Evolutionary conservation across 805 yeast species (phyloP), one percentile per base, ranked within the genome.

Genomic region (Barnettozyma wickerhamii): DNA sequence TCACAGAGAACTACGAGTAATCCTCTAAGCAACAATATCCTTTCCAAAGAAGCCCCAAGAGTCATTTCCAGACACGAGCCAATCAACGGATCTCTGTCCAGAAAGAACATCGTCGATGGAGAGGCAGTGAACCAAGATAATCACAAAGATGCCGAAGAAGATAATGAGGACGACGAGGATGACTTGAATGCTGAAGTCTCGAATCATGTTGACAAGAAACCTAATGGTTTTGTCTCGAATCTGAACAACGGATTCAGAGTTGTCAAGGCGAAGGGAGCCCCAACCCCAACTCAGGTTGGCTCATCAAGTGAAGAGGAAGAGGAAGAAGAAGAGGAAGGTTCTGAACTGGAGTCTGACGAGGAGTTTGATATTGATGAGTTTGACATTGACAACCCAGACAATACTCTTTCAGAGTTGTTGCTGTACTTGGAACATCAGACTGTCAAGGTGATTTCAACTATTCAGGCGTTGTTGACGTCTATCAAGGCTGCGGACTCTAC

Each of bases 341-440:
- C 26, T 13, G 32, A 35, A n/a, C 38, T 35, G 5, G 19, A 19
- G 10, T 30, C 35, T 3, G 46, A 40, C 15, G 57, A 53, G 7
- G 72, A 77, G 3, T 84, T 83, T 63, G 83, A 82, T 60, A 70
- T 85, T 38, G 84, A 82, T 42, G 75, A 80, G 26, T 87, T 85
- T 62, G 88, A 86, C 62, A 81, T 85, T 39, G 82, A 81, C 42
- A 85, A 87, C 53, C 95, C 95, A 2, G 97, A 90, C 55, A 86
- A 87, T 58, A 84, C 96, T 1, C 72, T 90, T 48, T 79, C 87
- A 7, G 95, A 88, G 54, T 77, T 91, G 44, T 75, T 90, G 53
- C 70, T 81, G 21, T 91, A 89, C 59, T 71, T 91, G 53, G 98
- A 91, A 60, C 95, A 88, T 62, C 96, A 90, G 64, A 90, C 97